Base-by-base conservation (phyloP, 2,329 filamentous ascomycete species). In the Penicillium sp. region DNA sequence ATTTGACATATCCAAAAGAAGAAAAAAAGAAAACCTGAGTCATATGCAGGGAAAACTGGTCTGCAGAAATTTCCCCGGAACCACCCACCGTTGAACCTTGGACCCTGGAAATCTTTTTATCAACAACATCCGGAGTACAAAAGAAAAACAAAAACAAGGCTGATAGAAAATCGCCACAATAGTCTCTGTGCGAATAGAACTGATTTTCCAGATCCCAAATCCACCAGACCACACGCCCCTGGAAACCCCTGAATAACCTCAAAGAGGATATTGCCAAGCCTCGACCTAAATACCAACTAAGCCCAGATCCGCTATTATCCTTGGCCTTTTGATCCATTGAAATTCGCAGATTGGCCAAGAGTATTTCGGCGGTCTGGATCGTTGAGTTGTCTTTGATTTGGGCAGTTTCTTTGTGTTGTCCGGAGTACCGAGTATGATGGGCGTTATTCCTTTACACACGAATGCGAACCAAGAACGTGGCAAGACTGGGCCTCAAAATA, bases 191-290 rank as follows among this genome's bases (percentile, higher is more conserved):
- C 38, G 21, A 52, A 52, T 41, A 17, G 17, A 29, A 40, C 19
- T 17, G 12, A 29, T 27, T 49, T 41, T 17, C 21, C 23, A 57
- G 40, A 47, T 35, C 33, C 17, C 29, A 21, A 58, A 25, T 33
- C 45, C 46, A 45, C 29, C 49, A 27, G 8, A 15, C 37, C 37
- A 33, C n/a, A 13, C 25, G 12, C 17, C 50, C 50, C 37, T 29
- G 21, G 33, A 40, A 38, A 27, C 59, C 60, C 56, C 58, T 63
- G 60, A 63, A 62, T 61, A 66, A 54, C 60, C 60, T 62, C 62
- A 62, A 37, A 60, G 53, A 57, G 50, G 50, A 53, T 54, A 37
- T 54, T 37, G 63, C 58, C 62, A 63, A 65, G 62, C 53, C 52
- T 62, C 12, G 37, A 21, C 38, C 51, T 50, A 45, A 56, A 52